Conservation (phyloP, 495 filamentous ascomycete genomes). For the Melanomma pulvis-pyrius region DNA sequence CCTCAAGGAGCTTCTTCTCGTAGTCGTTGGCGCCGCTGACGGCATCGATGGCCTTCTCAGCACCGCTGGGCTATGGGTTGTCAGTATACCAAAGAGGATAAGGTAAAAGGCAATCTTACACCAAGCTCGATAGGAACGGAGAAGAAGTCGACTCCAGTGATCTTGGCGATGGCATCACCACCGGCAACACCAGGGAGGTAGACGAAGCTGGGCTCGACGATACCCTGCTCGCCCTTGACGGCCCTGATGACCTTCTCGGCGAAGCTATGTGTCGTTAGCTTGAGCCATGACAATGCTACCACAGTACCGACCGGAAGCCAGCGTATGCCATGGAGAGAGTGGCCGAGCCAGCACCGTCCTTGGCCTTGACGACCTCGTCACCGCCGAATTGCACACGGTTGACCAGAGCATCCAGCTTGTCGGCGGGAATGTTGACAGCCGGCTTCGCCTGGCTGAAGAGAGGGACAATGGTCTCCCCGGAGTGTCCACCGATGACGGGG, state of each 20-base stretch:
- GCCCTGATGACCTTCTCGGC: constrained; percentile 92
- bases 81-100: neutral
- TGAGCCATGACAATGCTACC: constrained; percentile 35
- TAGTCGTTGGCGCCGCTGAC: constrained; percentile 70
- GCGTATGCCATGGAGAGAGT: constrained; percentile 98
- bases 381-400: constrained; percentile 97
- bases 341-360: constrained; percentile 92
- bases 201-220: constrained; percentile 92
- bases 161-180: constrained; percentile 80
- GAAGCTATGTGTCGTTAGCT: constrained; percentile 61
- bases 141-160: constrained; percentile 88
- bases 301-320: constrained; percentile 71
- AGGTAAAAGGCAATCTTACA: constrained; percentile 58
- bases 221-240: constrained; percentile 79
- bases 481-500: constrained; percentile 96
- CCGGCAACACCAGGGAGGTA: constrained; percentile 89
- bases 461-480: constrained; percentile 95
- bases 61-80: constrained; percentile 68
- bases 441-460: constrained; percentile 91
- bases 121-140: constrained; percentile 93
- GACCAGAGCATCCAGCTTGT: constrained; percentile 83
- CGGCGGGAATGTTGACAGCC: constrained; percentile 74
- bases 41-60: constrained; percentile 78
- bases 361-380: constrained; percentile 97
- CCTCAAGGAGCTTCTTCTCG: constrained; percentile 85